Base-by-base conservation (phyloP, 1,139 yeast genomes). In the Candida dubliniensis region DNA sequence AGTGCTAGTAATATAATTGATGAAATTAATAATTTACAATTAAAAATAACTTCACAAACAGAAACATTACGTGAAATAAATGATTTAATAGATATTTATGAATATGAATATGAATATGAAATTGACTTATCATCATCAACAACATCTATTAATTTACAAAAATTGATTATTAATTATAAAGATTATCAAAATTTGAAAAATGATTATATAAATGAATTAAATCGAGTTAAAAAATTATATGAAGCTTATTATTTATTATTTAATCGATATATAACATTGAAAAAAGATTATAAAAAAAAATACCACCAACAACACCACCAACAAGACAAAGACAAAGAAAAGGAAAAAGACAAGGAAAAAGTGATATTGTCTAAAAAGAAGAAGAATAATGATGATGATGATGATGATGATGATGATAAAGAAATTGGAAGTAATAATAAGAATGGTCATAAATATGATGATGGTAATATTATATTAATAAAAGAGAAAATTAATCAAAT, bases 191-290 rank as follows among this genome's bases (percentile, higher is more conserved):
- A 57, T 63, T 56, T 77, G 33, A 62, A 69, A 44, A 46, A 54
- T n/a, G 68, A 67, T 24, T 66, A 66, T 47, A 47, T 69, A 8
- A 54, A 53, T 8, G 75, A 71, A 45, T 51, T 69, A 27, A 53
- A 56, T 23, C 61, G 56, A 36, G 62, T 66, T 13, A 66, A 63
- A 48, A 50, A 47, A 11, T 60, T 71, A 39, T 68, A 68, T 49
- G 56, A 64, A 40, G 67, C 67, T 12, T 77, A 74, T 52, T 67
- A 71, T 49, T 60, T 63, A 43, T 61, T 77, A 27, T 68, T 71
- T 29, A 54, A 64, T 38, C 74, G 73, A 52, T 76, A 77, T 53
- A 63, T 69, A 34, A 62, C 61, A 12, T 55, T 75, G 47, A 73
- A 71, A 45, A 49, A 25, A 18, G 13, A 18, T n/a, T 8, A n/a